Percentiles rank a stretch among this genome's conserved stretches.
These are phyloP conservation scores for maize (Zea mays) DNA, from an alignment of 176 grass and related monocot species.

Conservation along the genomic window DNA sequence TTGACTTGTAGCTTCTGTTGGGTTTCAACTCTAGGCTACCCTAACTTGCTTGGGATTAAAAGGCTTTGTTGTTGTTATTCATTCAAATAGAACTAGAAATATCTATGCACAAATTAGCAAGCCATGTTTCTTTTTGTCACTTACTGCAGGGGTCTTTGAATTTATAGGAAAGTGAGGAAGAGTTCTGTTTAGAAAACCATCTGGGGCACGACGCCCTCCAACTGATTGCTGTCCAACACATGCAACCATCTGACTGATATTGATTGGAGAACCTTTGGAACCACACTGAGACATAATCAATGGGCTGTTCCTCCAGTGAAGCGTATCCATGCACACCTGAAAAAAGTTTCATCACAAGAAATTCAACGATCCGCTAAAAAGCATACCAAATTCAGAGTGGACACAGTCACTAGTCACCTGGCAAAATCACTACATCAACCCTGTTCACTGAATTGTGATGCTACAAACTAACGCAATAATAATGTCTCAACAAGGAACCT, in stretches of 20 bases:
- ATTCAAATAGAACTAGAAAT: constrained; percentile 15
- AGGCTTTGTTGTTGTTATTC: too few relatives aligned
- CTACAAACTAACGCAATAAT: constrained; percentile 11
- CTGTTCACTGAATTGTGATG: constrained; percentile 8
- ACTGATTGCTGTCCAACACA: constrained; percentile 99
- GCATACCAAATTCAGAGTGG: constrained; percentile 23
- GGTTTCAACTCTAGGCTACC: too few relatives aligned
- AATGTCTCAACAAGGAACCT: constrained; percentile 16
- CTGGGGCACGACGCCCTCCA: constrained; percentile 85
- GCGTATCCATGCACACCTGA: constrained; percentile 78
- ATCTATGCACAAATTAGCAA: constrained; percentile 37
- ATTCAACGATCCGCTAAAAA: constrained; percentile 21
- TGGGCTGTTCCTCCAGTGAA: constrained; percentile 95
- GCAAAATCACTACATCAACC: constrained; percentile 31
- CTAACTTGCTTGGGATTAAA: too few relatives aligned
- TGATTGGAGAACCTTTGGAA: constrained; percentile 97
- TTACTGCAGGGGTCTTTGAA: constrained; percentile 90
- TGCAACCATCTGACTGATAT: constrained; percentile 97
- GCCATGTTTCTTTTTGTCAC: constrained; percentile 37
- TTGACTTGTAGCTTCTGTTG: too few relatives aligned
- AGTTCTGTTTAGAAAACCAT: constrained; percentile 90
- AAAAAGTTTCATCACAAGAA: constrained; percentile 27
- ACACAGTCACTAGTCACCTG: neutral
- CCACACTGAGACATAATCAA: constrained; percentile 99
- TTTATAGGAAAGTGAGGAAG: constrained; percentile 98